Evolutionary conservation across 2,329 filamentous ascomycete species (phyloP), one percentile per base, ranked within the genome.

Genomic region (Botryosphaeria dothidea): DNA sequence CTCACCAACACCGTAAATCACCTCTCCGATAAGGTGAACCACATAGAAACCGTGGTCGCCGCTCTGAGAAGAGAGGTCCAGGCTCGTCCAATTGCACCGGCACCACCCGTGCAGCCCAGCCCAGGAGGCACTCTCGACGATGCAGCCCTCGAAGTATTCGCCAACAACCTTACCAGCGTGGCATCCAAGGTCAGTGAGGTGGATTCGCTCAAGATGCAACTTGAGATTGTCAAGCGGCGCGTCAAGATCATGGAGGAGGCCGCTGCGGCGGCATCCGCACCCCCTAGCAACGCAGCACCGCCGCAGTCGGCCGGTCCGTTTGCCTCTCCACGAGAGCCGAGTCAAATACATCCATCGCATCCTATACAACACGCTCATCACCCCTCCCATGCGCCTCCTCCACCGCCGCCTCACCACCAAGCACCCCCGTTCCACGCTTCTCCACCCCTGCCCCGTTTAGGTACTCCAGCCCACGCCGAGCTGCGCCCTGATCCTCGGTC

Each of bases 161-260:
- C 80, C 9, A 73, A 72, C 21, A 79, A 80, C 66, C 70, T 82
- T 2, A 71, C 74, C 56, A 71, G 71, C 27, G 71, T 83, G 25
- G 75, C 78, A 7, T 75, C 74, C 52, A 81, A 81, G 69, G 77
- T 77, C 8, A 80, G 77, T 34, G 81, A 84, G 66, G 72, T 84
- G 11, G 81, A 83, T 61, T 77, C 73, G 4, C 66, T 84, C 51
- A 81, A 78, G 67, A 74, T 83, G 68, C 79, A 80, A 57, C 71
- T 84, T 11, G 80, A 83, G 57, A 77, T 84, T 13, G 73, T 84
- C 71, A 82, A 81, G 71, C 79, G 80, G 63, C 80, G 79, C 51
- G 72, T 84, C 23, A 72, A 75, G 60, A 72, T 73, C 11, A 67
- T 80, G 17, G 78, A 79, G 67, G 75, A 60, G 17, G 19, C 25